Base-by-base conservation (phyloP, 2,329 filamentous ascomycete genomes). In the Ophiostoma novo-ulmi region DNA sequence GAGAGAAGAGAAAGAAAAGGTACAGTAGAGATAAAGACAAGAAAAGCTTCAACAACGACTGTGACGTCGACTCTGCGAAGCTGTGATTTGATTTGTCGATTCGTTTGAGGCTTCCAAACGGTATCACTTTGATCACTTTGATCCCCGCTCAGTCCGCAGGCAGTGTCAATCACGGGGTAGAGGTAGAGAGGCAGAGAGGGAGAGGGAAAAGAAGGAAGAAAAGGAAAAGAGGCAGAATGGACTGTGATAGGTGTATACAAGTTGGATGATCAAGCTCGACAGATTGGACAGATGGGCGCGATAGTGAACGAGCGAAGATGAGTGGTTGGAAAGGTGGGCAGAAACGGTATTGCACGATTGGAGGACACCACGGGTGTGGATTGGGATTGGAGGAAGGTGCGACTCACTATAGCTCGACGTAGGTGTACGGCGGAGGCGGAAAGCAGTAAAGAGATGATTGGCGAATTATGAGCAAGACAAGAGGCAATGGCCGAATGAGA, bases 81-180 rank as follows among this genome's bases (percentile, higher is more conserved):
- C 58, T 63, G 58, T 11, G 65, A 14, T 69, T 38, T 69, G 71
- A 69, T 72, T 72, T 67, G 69, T n/a, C 61, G 35, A 14, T 17
- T 14, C 44, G 44, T 17, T 48, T 48, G 44, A 48, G 17, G 44
- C 44, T n/a, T 48, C 58, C 26, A 35, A 26, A 22, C n/a, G 58
- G 63, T 39, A 65, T 39, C 63, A 39, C 52, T 58, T 8, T 26
- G n/a, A 22, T 74, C 75, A 7, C 58, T 31, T 31, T 26, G n/a
- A 41, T 68, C 39, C 55, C 66, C 44, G 68, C 38, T n/a, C 48
- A n/a, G 69, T 82, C 81, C 81, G 82, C 82, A 83, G 82, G 75
- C 72, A 73, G 75, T 71, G 72, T 75, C 73, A 79, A 85, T 87
- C 85, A 87, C 83, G 84, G 85, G 85, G 86, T 80, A 73, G 75